Evolutionary conservation across 805 yeast species (phyloP), one percentile per base, ranked within the genome.

Genomic region (Pichia membranifaciens): DNA sequence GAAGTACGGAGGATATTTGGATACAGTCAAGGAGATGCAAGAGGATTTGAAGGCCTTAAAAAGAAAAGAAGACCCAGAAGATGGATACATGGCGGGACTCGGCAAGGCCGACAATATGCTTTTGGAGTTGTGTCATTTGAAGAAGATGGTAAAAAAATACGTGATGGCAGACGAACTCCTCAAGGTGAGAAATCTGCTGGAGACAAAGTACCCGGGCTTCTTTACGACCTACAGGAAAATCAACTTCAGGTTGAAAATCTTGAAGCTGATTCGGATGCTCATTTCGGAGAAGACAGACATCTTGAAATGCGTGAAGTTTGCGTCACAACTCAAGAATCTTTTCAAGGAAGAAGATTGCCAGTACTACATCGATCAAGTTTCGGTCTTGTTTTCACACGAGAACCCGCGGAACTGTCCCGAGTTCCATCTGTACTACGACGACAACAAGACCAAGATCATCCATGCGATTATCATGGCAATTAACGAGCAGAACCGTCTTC

Each of bases 1-100:
- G 34, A 68, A 72, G n/a, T 78, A 80, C 56, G 72, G 73, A 45
- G 88, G 88, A 3, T 75, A 72, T 54, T 68, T 70, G 28, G 78
- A 78, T 47, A 74, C 79, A 3, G 75, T 79, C 2, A 68, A 68
- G 48, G 75, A 79, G 0, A 76, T 83, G 49, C 62, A 70, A 20
- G 60, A 66, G 33, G 87, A 81, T 52, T 54, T 75, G 28, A 52
- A 55, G 9, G 38, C 31, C n/a, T 52, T 58, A 3, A 20, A 37
- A 18, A 37, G 17, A 72, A 71, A 41, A 56, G 51, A 22, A 50
- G 47, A 49, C 67, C 58, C 37, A 59, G 58, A 36, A 59, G 18
- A n/a, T 29, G 20, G 29, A 37, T n/a, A 21, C 7, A 7, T 17
- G 29, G 58, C 38, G 60, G 58, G 37, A 60, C n/a, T 12, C 38